A percentile compares a stretch with the other conserved stretches of the same genome.
Conservation (phyloP, 2,329 filamentous ascomycete genomes). For the Corinectria fuckeliana region DNA sequence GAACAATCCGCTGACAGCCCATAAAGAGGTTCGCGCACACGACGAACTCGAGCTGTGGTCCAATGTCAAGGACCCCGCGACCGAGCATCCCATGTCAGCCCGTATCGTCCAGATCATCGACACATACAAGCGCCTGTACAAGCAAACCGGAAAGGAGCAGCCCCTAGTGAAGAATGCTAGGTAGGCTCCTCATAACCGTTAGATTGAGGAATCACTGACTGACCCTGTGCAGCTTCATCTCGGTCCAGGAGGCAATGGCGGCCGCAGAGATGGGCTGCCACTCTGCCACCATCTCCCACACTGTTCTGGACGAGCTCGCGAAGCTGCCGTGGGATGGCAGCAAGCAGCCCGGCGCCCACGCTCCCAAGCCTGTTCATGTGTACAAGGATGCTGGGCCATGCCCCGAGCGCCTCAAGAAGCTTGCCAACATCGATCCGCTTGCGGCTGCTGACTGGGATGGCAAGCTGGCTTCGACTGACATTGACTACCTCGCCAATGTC, state of each 20-base stretch:
- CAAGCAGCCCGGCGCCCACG: conserved; percentile 46
- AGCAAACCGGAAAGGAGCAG: conserved; percentile 55
- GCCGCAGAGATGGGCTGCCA: conserved; percentile 55
- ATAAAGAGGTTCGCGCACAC: conserved; percentile 51
- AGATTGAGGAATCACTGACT: neutral
- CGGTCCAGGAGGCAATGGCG: conserved; percentile 52
- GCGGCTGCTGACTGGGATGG: conserved; percentile 46
- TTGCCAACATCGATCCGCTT: conserved; percentile 49
- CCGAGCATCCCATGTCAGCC: conserved; percentile 54
- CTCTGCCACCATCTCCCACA: conserved; percentile 52
- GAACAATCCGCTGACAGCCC: neutral
- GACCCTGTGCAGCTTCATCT: conserved; percentile 46
- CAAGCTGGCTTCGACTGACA: conserved; percentile 46
- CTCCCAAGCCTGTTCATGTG: conserved; percentile 49
- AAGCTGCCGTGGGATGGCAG: conserved; percentile 45
- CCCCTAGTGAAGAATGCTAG: conserved; percentile 56
- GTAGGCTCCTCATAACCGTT: conserved; percentile 23
- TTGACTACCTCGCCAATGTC: conserved; percentile 55
- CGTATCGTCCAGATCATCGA: conserved; percentile 57
- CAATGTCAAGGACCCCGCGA: conserved; percentile 53
- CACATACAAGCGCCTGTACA: conserved; percentile 52
- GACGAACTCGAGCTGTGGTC: conserved; percentile 53
- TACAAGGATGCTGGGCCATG: conserved; percentile 45
- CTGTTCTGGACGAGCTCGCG: conserved; percentile 47
- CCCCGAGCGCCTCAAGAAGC: conserved; percentile 43